A percentile compares a stretch with the other conserved stretches of the same genome.
phyloP scores from a whole-genome alignment of 176 grass and related monocot species.

The Oryza longistaminata region DNA sequence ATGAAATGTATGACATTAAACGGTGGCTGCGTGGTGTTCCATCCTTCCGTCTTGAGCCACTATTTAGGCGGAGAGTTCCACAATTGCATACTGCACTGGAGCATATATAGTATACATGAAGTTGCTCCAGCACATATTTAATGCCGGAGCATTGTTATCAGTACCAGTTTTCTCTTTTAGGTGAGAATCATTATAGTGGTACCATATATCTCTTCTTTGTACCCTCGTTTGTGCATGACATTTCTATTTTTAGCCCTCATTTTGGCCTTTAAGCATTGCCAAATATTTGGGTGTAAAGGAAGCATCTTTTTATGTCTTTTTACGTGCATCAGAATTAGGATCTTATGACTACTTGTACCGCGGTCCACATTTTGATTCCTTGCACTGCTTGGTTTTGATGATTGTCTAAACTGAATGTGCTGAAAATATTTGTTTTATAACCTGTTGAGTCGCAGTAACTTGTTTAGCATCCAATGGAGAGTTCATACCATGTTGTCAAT shows the following conservation, averaged over 20 bases:
- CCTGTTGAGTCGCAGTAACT: no score
- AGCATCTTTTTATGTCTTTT: no score
- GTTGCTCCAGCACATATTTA: conserved; percentile 23
- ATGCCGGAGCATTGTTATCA: conserved; percentile 30
- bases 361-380: no score
- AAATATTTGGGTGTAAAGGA: not conserved
- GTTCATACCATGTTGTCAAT: no score
- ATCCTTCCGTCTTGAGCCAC: conserved; percentile 81
- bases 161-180: conserved; percentile 26
- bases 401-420: no score
- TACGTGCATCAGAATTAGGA: no score
- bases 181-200: conserved; percentile 11
- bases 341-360: no score
- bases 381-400: no score
- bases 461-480: no score
- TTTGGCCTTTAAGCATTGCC: not conserved
- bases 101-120: conserved; percentile 54
- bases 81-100: conserved; percentile 61
- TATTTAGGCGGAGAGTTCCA: conserved; percentile 71
- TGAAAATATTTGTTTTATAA: no score
- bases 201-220: not conserved
- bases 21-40: conserved; percentile 67
- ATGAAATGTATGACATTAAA: conserved; percentile 90
- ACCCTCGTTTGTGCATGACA: not conserved
- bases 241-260: not conserved